Evolutionary conservation across 345 rosid genomes (phyloP), one percentile per base, ranked within the genome.

Genomic region (Salix exigua): DNA sequence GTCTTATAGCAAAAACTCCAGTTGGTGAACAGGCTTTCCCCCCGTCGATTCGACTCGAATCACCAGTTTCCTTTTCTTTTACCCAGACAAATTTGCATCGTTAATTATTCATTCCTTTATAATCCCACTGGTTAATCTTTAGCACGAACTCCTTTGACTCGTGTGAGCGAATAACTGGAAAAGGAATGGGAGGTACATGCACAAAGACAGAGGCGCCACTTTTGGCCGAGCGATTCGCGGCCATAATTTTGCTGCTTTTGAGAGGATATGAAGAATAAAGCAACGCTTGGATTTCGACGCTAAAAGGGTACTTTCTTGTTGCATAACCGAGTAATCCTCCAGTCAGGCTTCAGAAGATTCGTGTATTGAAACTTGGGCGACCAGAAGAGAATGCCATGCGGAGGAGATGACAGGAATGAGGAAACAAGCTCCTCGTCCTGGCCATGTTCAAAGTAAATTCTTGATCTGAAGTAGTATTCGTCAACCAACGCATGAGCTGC

Each of bases 241-340:
- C 38, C 42, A 42, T 62, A 42, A 73, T 26, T 38, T 11, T 17
- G 31, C 42, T 18, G 66, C 66, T 58, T 72, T 58, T 58, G 25
- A 72, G 75, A 55, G 65, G 66, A 35, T 71, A 33, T 51, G 60
- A 33, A 33, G 25, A 62, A 30, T 0, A 50, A 70, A 28, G 33
- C 35, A 7, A 17, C 6, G 10, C n/a, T 19, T 53, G 60, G 25
- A 21, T 53, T 18, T 53, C 60, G 9, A 53, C n/a, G 23, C 60
- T 21, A 64, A 48, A 50, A 51, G 28, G 51, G n/a, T 58, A 60
- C 37, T 62, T 73, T 73, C 53, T 73, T 73, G 68, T 5, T 42
- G 50, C 51, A 19, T 7, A 23, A 38, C 66, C 35, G 19, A 60
- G 63, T 9, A 8, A 69, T 69, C 40, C 40, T 1, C 44, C 44